phyloP scores from a whole-genome alignment of 2,329 filamentous ascomycete genomes.

The Pyrenophora seminiperda region DNA sequence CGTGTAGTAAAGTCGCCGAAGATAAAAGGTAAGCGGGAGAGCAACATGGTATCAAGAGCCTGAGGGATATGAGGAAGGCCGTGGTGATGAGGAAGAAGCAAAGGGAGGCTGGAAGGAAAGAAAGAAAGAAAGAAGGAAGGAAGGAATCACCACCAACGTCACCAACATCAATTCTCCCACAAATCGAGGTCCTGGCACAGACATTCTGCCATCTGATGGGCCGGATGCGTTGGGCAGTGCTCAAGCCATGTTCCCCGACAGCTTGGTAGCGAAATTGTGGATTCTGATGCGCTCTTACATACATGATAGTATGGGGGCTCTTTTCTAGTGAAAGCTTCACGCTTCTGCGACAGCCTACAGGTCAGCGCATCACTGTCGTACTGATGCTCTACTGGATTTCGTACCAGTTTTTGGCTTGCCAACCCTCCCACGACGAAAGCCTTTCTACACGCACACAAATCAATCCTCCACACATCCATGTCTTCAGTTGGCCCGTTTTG shows the following conservation, averaged over 20 bases:
- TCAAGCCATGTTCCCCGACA: slow-evolving; percentile 35
- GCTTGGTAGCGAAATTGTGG: slow-evolving; percentile 38
- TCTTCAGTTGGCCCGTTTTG: neutral
- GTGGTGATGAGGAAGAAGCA: slow-evolving; percentile 4
- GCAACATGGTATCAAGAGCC: neutral
- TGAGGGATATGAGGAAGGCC: neutral
- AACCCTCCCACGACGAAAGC: neutral
- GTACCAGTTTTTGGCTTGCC: slow-evolving; percentile 9
- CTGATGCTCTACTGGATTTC: slow-evolving; percentile 2
- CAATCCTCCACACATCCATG: no score
- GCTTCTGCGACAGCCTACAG: slow-evolving; percentile 13
- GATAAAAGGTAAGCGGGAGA: neutral
- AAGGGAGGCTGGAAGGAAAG: slow-evolving; percentile 1
- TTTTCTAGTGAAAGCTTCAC: slow-evolving; percentile 22
- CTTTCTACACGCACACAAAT: neutral
- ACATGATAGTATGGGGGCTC: slow-evolving; percentile 30
- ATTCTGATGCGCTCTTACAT: slow-evolving; percentile 22
- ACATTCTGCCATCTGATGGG: slow-evolving; percentile 9
- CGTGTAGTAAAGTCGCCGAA: neutral
- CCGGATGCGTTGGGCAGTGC: slow-evolving; percentile 28
- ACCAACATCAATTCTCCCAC: slow-evolving; percentile 2
- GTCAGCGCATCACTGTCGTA: slow-evolving; percentile 9
- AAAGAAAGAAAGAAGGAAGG: neutral
- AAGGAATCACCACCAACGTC: slow-evolving; percentile 15
- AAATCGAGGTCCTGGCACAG: slow-evolving; percentile 7